Conservation (phyloP, 176 grass and related monocot genomes). For the Aegilops sharonensis region DNA sequence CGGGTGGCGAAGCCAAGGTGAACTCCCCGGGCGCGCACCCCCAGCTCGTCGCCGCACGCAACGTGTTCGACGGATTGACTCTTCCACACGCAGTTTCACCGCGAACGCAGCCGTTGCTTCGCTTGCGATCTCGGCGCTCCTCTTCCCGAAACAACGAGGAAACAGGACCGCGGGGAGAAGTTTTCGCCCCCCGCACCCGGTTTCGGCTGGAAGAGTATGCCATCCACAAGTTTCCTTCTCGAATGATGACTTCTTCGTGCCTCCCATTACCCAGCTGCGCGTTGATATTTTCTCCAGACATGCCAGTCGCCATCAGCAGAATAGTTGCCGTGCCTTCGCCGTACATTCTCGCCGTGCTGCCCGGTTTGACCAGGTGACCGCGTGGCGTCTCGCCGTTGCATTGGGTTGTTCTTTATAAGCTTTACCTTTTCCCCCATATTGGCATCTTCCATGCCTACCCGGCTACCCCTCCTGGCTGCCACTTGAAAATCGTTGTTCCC, state of each 20-base stretch:
- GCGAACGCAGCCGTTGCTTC: not conserved
- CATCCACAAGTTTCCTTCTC: not conserved
- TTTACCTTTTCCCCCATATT: not conserved
- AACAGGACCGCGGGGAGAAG: not conserved
- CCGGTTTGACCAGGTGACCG: not conserved
- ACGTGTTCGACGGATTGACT: constrained; percentile 26
- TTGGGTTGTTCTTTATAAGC: not conserved
- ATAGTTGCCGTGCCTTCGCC: not conserved
- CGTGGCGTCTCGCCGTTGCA: not conserved
- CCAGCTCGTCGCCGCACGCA: constrained; percentile 12
- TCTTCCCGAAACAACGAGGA: constrained; percentile 8
- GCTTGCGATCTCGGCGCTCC: not conserved
- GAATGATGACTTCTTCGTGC: not conserved
- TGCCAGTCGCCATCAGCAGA: not conserved
- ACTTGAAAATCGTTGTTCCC: not conserved
- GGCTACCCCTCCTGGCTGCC: not conserved
- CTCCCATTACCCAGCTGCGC: not conserved
- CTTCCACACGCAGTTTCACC: not conserved
- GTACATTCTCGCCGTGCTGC: not conserved
- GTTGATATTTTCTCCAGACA: not conserved
- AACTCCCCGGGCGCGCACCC: not conserved
- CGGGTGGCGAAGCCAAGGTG: not conserved
- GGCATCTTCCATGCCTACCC: not conserved
- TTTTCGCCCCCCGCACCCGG: not conserved
- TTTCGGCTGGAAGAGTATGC: not conserved